phyloP scores from a whole-genome alignment of 805 yeast genomes.

The Ogataea zsoltii region DNA sequence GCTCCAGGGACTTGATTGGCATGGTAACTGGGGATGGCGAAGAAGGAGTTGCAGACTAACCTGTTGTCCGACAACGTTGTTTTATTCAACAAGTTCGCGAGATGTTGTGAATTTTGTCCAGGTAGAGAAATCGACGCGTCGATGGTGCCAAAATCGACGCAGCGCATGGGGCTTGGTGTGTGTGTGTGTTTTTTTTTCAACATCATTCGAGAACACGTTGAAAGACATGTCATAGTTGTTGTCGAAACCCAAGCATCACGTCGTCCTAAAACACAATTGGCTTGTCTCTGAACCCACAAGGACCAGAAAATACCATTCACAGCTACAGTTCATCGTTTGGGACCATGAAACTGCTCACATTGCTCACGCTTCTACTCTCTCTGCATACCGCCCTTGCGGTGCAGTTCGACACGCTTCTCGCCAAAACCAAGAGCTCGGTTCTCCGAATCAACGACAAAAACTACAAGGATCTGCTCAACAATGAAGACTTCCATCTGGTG shows the following conservation, averaged over 20 bases:
- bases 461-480: conserved; percentile 54
- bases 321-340: too few relatives aligned
- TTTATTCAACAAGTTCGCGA: too few relatives aligned
- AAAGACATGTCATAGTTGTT: too few relatives aligned
- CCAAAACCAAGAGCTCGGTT: conserved; percentile 13
- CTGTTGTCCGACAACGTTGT: neutral
- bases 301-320: too few relatives aligned
- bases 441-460: conserved; percentile 55
- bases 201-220: too few relatives aligned
- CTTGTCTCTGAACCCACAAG: too few relatives aligned
- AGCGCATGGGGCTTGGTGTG: too few relatives aligned
- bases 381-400: conserved; percentile 18
- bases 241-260: neutral
- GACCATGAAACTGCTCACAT: conserved; percentile 14
- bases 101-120: neutral
- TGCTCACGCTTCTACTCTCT: conserved; percentile 3
- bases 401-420: conserved; percentile 21
- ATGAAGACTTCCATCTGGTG: conserved; percentile 67
- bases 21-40: conserved; percentile 11
- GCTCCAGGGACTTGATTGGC: conserved; percentile 58
- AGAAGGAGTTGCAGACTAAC: neutral
- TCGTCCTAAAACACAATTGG: too few relatives aligned
- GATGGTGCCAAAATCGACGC: neutral
- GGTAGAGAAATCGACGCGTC: neutral
- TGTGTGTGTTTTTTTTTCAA: too few relatives aligned